A percentile compares a stretch with the other conserved stretches of the same genome.
Conservation (phyloP, 2,329 filamentous ascomycete species). For the Trichoderma sp. region DNA sequence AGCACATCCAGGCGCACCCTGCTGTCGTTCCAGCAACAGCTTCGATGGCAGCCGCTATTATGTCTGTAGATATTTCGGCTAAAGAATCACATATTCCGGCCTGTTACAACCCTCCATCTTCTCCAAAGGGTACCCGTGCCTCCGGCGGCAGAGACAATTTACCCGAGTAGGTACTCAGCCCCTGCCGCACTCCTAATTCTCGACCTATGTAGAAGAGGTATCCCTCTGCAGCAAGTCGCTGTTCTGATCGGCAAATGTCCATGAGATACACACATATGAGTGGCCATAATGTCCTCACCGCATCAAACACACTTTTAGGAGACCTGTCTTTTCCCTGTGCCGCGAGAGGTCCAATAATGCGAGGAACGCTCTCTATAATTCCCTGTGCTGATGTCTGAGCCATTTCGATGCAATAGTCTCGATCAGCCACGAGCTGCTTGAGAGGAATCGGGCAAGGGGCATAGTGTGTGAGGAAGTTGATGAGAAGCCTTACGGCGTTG, state of each 20-base stretch:
- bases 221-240: slow-evolving; percentile 37
- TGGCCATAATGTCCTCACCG: slow-evolving; percentile 46
- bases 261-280: slow-evolving; percentile 41
- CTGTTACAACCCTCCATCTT: background rate
- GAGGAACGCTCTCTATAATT: slow-evolving; percentile 38
- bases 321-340: slow-evolving; percentile 36
- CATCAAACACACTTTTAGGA: slow-evolving; percentile 44
- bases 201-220: slow-evolving; percentile 42
- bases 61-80: background rate
- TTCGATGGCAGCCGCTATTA: background rate
- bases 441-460: slow-evolving; percentile 33
- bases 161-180: slow-evolving; percentile 36
- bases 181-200: slow-evolving; percentile 46
- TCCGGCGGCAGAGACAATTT: slow-evolving; percentile 36
- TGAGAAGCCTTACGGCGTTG: slow-evolving; percentile 39
- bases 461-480: slow-evolving; percentile 45
- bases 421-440: slow-evolving; percentile 37
- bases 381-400: slow-evolving; percentile 38
- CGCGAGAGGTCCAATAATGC: slow-evolving; percentile 35
- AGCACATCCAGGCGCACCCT: background rate
- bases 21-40: background rate
- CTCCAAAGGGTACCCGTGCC: slow-evolving; percentile 34
- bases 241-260: slow-evolving; percentile 36
- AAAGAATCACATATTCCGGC: background rate
- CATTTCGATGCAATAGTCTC: slow-evolving; percentile 36